A percentile compares a stretch with the other conserved stretches of the same genome.
phyloP scores from a whole-genome alignment of 2,329 filamentous ascomycete species.

The Akanthomyces lecanii region DNA sequence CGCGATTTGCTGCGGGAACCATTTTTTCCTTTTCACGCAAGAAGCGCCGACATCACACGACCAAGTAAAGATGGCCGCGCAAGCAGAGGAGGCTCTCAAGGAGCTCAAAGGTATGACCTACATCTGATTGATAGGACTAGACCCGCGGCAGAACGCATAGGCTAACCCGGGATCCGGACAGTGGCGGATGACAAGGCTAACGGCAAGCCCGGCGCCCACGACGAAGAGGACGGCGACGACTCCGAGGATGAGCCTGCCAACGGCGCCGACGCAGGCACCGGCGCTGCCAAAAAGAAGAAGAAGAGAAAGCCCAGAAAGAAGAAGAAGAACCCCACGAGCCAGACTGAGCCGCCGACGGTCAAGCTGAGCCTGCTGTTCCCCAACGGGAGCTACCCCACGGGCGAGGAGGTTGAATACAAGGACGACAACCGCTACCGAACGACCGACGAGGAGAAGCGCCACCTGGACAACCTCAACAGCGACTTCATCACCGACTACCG shows the following conservation, averaged over 20 bases:
- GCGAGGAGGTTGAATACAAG: slow-evolving; percentile 72
- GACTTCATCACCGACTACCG: slow-evolving; percentile 79
- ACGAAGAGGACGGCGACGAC: slow-evolving; percentile 51
- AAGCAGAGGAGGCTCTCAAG: slow-evolving; percentile 41
- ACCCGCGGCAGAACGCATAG: not conserved
- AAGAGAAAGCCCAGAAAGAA: slow-evolving; percentile 85
- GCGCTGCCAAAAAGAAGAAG: slow-evolving; percentile 44
- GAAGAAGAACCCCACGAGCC: slow-evolving; percentile 70
- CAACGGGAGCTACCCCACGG: slow-evolving; percentile 66
- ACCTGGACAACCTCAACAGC: slow-evolving; percentile 75
- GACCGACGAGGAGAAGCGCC: slow-evolving; percentile 77
- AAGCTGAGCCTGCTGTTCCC: slow-evolving; percentile 69
- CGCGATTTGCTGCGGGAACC: not conserved
- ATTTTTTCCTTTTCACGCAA: slow-evolving; percentile 12
- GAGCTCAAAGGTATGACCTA: slow-evolving; percentile 37
- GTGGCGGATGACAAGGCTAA: slow-evolving; percentile 39
- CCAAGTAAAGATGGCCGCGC: slow-evolving; percentile 38
- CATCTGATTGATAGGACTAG: not conserved
- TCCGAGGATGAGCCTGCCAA: slow-evolving; percentile 41
- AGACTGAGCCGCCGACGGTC: slow-evolving; percentile 71
- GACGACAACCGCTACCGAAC: slow-evolving; percentile 75
- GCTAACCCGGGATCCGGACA: slow-evolving; percentile 23
- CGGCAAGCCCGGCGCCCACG: slow-evolving; percentile 40
- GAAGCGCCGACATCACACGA: slow-evolving; percentile 15
- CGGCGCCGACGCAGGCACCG: slow-evolving; percentile 36